Evolutionary conservation across 2,329 filamentous ascomycete genomes (phyloP).

Genomic region (Stemphylium beticola): DNA sequence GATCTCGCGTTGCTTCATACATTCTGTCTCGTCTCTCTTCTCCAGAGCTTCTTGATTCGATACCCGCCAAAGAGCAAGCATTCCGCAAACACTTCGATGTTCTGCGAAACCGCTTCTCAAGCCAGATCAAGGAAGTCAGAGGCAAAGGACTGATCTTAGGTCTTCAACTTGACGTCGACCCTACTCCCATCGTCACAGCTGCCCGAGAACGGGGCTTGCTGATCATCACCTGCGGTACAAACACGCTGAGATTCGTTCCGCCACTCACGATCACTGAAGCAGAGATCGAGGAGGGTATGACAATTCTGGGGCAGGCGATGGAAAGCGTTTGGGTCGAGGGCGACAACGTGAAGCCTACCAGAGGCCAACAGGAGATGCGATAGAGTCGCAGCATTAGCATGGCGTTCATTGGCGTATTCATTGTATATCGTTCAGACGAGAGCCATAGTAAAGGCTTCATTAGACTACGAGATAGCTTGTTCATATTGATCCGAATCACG

Average conservation of each 20-base stretch:
- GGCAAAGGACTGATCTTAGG: slow-evolving; percentile 87
- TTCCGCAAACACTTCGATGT: slow-evolving; percentile 65
- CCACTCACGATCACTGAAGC: slow-evolving; percentile 79
- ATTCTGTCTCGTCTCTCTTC: slow-evolving; percentile 80
- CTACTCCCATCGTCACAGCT: slow-evolving; percentile 76
- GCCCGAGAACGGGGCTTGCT: slow-evolving; percentile 86
- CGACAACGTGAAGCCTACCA: slow-evolving; percentile 38
- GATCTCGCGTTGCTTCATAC: slow-evolving; percentile 82
- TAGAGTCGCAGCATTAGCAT: slow-evolving; percentile 21
- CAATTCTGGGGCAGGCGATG: slow-evolving; percentile 74
- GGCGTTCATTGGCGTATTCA: slow-evolving; percentile 22
- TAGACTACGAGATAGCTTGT: not conserved
- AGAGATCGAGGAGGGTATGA: slow-evolving; percentile 79
- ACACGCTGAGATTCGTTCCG: slow-evolving; percentile 91
- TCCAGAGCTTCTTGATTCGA: slow-evolving; percentile 70
- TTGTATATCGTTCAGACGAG: not conserved
- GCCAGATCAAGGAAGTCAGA: slow-evolving; percentile 76
- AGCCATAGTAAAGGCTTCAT: not conserved
- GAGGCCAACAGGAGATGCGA: slow-evolving; percentile 45
- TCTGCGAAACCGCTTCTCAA: slow-evolving; percentile 68
- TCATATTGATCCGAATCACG: not conserved
- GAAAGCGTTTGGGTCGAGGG: slow-evolving; percentile 58
- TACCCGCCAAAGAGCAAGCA: slow-evolving; percentile 69
- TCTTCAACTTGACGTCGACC: slow-evolving; percentile 78
- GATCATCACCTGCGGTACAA: slow-evolving; percentile 90